Conservation (phyloP, 106 monocot genomes). For the Dendrobium catenatum region DNA sequence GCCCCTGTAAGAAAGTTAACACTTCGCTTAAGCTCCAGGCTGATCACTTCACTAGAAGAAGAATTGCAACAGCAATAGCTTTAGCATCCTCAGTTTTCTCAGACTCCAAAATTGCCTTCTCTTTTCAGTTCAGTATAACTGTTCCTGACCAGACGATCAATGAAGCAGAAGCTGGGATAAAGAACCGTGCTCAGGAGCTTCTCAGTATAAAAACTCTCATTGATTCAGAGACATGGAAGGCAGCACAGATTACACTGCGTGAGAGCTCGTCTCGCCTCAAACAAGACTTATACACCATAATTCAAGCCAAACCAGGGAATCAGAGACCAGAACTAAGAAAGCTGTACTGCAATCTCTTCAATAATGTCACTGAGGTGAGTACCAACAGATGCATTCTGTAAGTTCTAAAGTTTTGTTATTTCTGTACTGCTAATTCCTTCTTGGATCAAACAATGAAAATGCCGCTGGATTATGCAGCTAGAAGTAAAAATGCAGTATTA, state of each 20-base stretch:
- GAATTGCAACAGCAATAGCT: no score
- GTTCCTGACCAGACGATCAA: conserved; percentile 48
- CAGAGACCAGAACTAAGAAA: conserved; percentile 39
- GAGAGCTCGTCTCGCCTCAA: conserved; percentile 28
- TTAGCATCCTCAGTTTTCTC: no score
- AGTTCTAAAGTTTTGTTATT: no score
- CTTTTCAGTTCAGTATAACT: conserved; percentile 36
- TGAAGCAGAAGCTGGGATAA: conserved; percentile 45
- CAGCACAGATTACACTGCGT: conserved; percentile 29
- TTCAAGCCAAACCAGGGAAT: conserved; percentile 36
- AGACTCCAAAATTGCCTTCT: conserved; percentile 6
- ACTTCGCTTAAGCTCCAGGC: no score
- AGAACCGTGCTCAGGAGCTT: conserved; percentile 32
- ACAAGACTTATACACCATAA: conserved; percentile 39
- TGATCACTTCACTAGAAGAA: no score
- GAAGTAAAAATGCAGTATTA: conserved; percentile 3
- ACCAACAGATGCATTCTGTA: no score
- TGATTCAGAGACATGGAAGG: conserved; percentile 47
- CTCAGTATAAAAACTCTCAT: conserved; percentile 35
- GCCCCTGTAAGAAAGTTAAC: no score
- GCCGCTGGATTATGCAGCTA: conserved; percentile 16
- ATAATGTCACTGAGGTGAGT: conserved; percentile 42
- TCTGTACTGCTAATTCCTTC: no score
- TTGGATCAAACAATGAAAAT: not conserved
- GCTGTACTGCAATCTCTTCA: conserved; percentile 65